Evolutionary conservation across 192 early-diverging fungal genomes (phyloP).

Genomic region (Rhizophagus clarus): DNA sequence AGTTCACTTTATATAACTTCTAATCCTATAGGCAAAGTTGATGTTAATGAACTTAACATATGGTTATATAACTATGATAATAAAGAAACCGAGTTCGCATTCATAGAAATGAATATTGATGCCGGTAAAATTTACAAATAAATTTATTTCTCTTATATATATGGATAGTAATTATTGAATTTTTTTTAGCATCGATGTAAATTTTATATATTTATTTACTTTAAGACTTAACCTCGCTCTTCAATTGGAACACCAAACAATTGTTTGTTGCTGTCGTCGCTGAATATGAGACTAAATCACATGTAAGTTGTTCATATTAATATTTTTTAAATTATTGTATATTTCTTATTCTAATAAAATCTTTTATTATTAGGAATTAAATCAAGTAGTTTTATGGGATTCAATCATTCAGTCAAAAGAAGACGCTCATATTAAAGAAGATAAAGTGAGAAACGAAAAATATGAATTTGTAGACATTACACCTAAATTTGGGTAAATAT

Average conservation of each 20-base stretch:
- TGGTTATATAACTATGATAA: slow-evolving; percentile 17
- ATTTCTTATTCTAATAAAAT: background rate
- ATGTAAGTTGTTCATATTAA: slow-evolving; percentile 49
- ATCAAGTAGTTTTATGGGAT: slow-evolving; percentile 86
- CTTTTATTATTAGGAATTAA: slow-evolving; percentile 48
- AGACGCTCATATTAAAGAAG: slow-evolving; percentile 59
- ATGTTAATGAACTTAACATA: slow-evolving; percentile 1
- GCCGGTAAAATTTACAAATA: slow-evolving; percentile 16
- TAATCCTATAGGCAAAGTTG: slow-evolving; percentile 9
- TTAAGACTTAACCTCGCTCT: slow-evolving; percentile 74
- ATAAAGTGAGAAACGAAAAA: slow-evolving; percentile 56
- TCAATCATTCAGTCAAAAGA: slow-evolving; percentile 72
- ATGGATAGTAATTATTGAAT: background rate
- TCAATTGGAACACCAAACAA: slow-evolving; percentile 93
- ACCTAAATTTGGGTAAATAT: slow-evolving; percentile 65
- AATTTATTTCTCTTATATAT: background rate
- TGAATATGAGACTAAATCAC: slow-evolving; percentile 70
- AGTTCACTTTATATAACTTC: slow-evolving; percentile 16
- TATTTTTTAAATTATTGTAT: background rate
- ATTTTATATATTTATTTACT: background rate
- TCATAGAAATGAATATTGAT: slow-evolving; percentile 15
- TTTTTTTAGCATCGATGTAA: background rate
- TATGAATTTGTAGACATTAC: slow-evolving; percentile 74
- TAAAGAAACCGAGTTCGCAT: slow-evolving; percentile 22
- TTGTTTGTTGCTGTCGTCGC: slow-evolving; percentile 78